Conservation (phyloP, 1,284 basidiomycete genomes). For the Trametes polyzona region DNA sequence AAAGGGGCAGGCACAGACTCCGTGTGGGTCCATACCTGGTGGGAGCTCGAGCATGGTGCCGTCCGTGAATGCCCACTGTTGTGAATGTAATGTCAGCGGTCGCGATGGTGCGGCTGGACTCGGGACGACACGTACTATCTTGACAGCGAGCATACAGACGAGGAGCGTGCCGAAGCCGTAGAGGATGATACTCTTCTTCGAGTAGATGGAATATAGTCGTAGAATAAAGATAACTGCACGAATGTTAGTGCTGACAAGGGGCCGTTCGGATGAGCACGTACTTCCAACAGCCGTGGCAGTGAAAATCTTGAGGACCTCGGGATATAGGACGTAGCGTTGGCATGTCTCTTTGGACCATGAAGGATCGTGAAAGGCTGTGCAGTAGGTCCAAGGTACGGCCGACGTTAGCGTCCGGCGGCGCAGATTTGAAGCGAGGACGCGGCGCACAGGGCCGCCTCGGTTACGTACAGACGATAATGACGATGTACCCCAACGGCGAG, state of each 20-base stretch:
- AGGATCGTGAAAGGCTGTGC: conserved; percentile 32
- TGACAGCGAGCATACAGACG: conserved; percentile 21
- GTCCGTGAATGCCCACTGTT: conserved; percentile 34
- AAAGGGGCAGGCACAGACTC: neutral
- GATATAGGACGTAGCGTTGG: conserved; percentile 32
- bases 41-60: conserved; percentile 29
- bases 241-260: neutral
- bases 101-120: neutral
- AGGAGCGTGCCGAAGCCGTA: conserved; percentile 23
- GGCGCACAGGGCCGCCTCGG: neutral
- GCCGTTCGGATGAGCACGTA: conserved; percentile 12
- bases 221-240: conserved; percentile 31
- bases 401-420: neutral
- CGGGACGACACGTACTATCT: conserved; percentile 23
- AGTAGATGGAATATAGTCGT: conserved; percentile 30
- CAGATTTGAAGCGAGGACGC: neutral
- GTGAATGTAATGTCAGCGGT: neutral
- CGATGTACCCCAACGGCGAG: conserved; percentile 33
- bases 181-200: conserved; percentile 23
- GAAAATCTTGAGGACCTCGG: conserved; percentile 33
- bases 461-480: conserved; percentile 33
- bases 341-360: conserved; percentile 30
- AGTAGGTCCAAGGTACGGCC: conserved; percentile 2
- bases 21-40: conserved; percentile 24
- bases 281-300: conserved; percentile 29